Evolutionary conservation across 1,284 basidiomycete species (phyloP), one percentile per base, ranked within the genome.

Genomic region (Boletus sp.): DNA sequence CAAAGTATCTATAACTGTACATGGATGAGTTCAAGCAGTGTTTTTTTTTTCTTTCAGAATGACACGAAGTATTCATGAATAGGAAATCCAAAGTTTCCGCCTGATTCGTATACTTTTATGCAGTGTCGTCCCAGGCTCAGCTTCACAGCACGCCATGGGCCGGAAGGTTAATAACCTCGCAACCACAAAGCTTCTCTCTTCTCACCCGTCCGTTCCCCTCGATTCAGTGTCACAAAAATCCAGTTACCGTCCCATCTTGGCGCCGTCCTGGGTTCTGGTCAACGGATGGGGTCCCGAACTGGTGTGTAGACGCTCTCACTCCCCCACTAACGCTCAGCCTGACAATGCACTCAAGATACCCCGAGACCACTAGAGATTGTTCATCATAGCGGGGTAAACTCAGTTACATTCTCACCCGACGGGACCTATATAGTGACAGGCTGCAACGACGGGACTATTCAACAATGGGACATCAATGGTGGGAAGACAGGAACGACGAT

Each of bases 331-430:
- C 30, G 3, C 33, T 55, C 27, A 23, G 16, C n/a, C 43, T 56
- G 9, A 67, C 30, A 14, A 4, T 7, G n/a, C 17, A 30, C 46
- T 25, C 23, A 61, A 68, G 67, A 25, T 38, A 6, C 17, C 21
- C 43, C 38, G 8, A 56, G 56, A 23, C 54, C 48, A 4, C 48
- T 67, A 35, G 64, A 65, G 56, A 66, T 66, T 25, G 9, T 31
- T 27, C 53, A 64, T 21, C 10, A 52, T 27, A 35, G 27, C 7
- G 23, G 30, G 7, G 55, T 66, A 21, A 64, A 64, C 28, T 64
- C 67, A 3, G 61, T 65, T 27, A 46, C 65, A 21, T 68, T 66
- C 46, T 67, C 67, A 10, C 67, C 65, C 5, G 65, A 66, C 16
- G 65, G 65, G 19, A 38, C 49, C 19, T 65, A 57, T 28, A 28